Base-by-base conservation (phyloP, 1,139 yeast species). In the Geotrichum macrosporum region DNA sequence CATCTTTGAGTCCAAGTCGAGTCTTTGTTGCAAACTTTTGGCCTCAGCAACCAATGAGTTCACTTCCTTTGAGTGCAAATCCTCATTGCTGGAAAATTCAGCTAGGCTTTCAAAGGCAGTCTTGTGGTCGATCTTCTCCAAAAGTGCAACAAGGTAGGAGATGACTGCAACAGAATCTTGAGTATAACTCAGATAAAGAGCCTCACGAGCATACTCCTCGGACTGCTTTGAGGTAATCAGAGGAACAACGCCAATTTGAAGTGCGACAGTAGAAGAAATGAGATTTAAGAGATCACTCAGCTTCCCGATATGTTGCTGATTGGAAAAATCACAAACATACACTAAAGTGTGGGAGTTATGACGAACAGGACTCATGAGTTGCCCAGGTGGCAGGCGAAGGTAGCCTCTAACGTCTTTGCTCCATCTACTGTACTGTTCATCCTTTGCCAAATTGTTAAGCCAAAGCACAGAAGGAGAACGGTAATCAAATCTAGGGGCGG, bases 171-270 rank as follows among this genome's bases (percentile, higher is more conserved):
- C 47, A 4, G 57, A 46, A 19, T 59, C 63, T 6, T 33, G 42
- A 20, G 59, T 57, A 41, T 62, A 60, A 3, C 57, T 53, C 12
- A 74, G 57, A 44, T 70, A 67, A 43, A 72, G 67, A 15, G 76
- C 61, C 20, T 68, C 68, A 34, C 55, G 56, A 1, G 74, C 64
- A 5, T 63, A 52, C 6, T 50, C 53, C 34, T 56, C 56, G 24
- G 58, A 54, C n/a, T 56, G 55, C 13, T 48, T 50, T 13, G 60
- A 53, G 20, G 56, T 51, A 5, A 65, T 66, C 2, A 84, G 53
- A 0, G 97, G 95, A 21, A 92, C 67, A 1, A 92, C 53, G 3
- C 96, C 98, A 48, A 92, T 61, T 61, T 89, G 85, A 55, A 88
- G 83, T 0, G 96, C 88, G 15, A 84, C 71, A 0, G 80, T 79